phyloP scores from a whole-genome alignment of 164 flowering plant species.

The Tetracentron sinense region DNA sequence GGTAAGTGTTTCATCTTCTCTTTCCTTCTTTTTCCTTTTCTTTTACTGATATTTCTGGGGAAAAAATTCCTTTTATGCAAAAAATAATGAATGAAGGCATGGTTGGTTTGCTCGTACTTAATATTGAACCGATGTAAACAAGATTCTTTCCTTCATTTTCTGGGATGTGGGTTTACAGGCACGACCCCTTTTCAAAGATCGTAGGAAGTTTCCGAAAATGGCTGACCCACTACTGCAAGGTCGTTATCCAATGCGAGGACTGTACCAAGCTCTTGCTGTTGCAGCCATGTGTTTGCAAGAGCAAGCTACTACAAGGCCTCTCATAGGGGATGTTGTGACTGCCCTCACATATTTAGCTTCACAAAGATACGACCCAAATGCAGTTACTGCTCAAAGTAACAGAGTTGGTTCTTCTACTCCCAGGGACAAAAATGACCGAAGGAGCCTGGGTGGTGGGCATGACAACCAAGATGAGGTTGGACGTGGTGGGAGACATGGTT shows the following conservation, averaged over 20 bases:
- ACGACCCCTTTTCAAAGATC: conserved; percentile 85
- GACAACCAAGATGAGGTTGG: conserved; percentile 41
- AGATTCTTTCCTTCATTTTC: not conserved
- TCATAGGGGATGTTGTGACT: conserved; percentile 90
- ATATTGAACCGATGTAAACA: too few relatives aligned
- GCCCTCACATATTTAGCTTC: conserved; percentile 88
- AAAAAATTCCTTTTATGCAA: not conserved
- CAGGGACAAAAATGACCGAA: conserved; percentile 44
- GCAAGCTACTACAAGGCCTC: conserved; percentile 91
- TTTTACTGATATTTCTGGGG: not conserved
- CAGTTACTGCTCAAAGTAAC: conserved; percentile 38
- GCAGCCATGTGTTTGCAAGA: conserved; percentile 98
- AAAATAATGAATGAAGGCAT: conserved; percentile 1
- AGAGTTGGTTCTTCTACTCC: conserved; percentile 58
- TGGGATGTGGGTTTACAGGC: conserved; percentile 49
- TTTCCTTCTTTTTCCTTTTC: not conserved
- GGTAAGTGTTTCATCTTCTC: conserved; percentile 38
- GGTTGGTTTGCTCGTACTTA: too few relatives aligned
- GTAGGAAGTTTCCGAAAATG: conserved; percentile 90
- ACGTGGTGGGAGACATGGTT: conserved; percentile 33
- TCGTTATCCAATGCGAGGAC: conserved; percentile 83
- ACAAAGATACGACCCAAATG: conserved; percentile 77
- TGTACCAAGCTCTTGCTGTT: conserved; percentile 95
- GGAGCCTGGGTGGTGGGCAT: conserved; percentile 37
- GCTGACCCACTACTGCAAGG: conserved; percentile 90